Base-by-base conservation (phyloP, 345 rosid species). In the Mangifera indica region DNA sequence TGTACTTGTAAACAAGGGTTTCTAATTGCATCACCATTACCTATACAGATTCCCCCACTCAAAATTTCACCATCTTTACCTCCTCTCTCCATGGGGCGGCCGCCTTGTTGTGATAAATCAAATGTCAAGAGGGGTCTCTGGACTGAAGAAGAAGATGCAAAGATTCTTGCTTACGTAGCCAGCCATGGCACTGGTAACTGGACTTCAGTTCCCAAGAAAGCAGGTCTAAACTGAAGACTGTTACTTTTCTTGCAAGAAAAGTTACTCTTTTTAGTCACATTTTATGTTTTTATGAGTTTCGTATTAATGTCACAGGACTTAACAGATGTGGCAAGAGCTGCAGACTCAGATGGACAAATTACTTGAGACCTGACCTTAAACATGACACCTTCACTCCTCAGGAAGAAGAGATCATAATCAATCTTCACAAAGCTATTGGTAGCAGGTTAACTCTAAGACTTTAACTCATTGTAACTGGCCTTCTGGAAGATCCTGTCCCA, bases 321-420 rank as follows among this genome's bases (percentile, higher is more conserved):
- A 89, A 91, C 65, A 85, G 96, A 72, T 91, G 98, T 71, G 97
- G 96, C 10, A 93, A 93, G 78, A 89, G 98, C 69, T 91, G 98
- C 74, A 84, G 97, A 80, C 81, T 91, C 32, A 87, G 98, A 72
- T 91, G 97, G 98, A 91, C 97, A 42, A 93, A 93, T 81, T 91
- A 93, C 82, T 80, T 88, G 76, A 87, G 93, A 81, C 96, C 98
- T 63, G 97, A 93, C 71, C 96, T 91, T 52, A 91, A 89, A 72
- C 97, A 89, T 74, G 96, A 91, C 64, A 80, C 81, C 62, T 91
- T 93, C 85, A 84, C 89, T 72, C 81, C 90, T 6, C 83, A 89
- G 60, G 98, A 93, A 76, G 96, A 91, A 80, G 85, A 89, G 68
- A 87, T 85, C 59, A 91, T 93, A 29, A 86, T 93, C 72, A 79